These are phyloP conservation scores for Fagopyrum esculentum DNA, from an alignment of 148 eudicot species.

Conservation along the genomic window DNA sequence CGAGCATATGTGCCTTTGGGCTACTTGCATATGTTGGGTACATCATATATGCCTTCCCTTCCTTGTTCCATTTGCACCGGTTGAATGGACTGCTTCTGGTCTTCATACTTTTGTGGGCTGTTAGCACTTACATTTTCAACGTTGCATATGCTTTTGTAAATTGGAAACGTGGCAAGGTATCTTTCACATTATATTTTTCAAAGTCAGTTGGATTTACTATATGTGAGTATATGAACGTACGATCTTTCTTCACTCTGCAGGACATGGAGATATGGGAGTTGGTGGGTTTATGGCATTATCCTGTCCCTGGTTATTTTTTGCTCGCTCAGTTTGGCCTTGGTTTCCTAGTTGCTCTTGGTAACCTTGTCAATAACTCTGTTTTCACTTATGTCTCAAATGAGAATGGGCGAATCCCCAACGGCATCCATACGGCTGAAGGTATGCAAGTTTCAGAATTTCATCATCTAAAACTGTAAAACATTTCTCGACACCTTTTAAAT, in stretches of 20 bases:
- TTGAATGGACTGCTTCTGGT: conserved; percentile 88
- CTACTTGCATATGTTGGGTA: conserved; percentile 93
- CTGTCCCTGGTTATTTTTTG: conserved; percentile 85
- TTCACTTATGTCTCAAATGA: conserved; percentile 70
- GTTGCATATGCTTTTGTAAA: conserved; percentile 71
- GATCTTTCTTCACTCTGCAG: conserved; percentile 30
- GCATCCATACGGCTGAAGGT: conserved; percentile 62
- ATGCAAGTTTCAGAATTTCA: conserved; percentile 14
- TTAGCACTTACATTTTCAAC: conserved; percentile 82
- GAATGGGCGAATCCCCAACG: conserved; percentile 42
- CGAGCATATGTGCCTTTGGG: conserved; percentile 92
- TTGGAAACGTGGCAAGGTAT: conserved; percentile 73
- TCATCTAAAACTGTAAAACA: not conserved
- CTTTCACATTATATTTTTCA: conserved; percentile 10
- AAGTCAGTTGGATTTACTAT: not conserved
- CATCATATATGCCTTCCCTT: conserved; percentile 72
- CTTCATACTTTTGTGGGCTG: conserved; percentile 93
- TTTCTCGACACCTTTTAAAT: not conserved
- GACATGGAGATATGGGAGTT: conserved; percentile 96
- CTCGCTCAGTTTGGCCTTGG: conserved; percentile 96
- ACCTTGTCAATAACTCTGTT: conserved; percentile 93
- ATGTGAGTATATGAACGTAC: not conserved
- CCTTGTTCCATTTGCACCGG: conserved; percentile 82
- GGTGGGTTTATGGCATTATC: conserved; percentile 94
- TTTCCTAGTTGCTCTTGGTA: conserved; percentile 81